Conservation (phyloP, 371 early-diverging fungal genomes). For the Mucor circinelloides region DNA sequence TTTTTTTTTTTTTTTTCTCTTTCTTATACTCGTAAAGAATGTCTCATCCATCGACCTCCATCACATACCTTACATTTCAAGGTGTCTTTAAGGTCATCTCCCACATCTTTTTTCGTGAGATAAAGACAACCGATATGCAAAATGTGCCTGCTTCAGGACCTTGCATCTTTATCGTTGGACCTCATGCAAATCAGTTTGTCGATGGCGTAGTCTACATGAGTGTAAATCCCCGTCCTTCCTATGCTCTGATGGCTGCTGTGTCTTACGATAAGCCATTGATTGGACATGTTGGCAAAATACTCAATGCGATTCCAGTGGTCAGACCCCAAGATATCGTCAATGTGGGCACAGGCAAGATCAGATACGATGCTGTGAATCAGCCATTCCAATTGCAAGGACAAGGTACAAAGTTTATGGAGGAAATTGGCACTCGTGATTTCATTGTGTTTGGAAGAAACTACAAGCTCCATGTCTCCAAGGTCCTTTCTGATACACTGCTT, state of each 20-base stretch:
- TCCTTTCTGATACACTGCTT: conserved; percentile 83
- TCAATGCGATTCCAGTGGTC: conserved; percentile 87
- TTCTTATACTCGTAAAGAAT: not conserved
- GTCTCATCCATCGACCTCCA: not conserved
- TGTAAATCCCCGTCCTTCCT: conserved; percentile 77
- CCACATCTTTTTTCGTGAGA: conserved; percentile 88
- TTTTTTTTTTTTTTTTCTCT: not conserved
- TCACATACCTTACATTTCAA: conserved; percentile 6
- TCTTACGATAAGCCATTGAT: conserved; percentile 82
- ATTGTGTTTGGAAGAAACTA: conserved; percentile 65
- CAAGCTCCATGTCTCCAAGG: conserved; percentile 73
- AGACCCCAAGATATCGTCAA: conserved; percentile 90
- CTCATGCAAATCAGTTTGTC: conserved; percentile 96
- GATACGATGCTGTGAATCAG: conserved; percentile 60
- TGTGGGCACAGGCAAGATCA: conserved; percentile 71
- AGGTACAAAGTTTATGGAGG: conserved; percentile 70
- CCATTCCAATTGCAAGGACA: conserved; percentile 71
- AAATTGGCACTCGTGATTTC: conserved; percentile 65
- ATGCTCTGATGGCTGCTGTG: conserved; percentile 83
- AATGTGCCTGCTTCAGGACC: conserved; percentile 85
- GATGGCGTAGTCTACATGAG: conserved; percentile 86
- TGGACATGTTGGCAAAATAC: conserved; percentile 77
- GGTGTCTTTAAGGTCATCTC: conserved; percentile 57
- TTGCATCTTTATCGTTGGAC: conserved; percentile 93
- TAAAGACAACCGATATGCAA: conserved; percentile 83